Evolutionary conservation across 163 green algal species (phyloP), one percentile per base, ranked within the genome.

Genomic region (Picocystis sp.): DNA sequence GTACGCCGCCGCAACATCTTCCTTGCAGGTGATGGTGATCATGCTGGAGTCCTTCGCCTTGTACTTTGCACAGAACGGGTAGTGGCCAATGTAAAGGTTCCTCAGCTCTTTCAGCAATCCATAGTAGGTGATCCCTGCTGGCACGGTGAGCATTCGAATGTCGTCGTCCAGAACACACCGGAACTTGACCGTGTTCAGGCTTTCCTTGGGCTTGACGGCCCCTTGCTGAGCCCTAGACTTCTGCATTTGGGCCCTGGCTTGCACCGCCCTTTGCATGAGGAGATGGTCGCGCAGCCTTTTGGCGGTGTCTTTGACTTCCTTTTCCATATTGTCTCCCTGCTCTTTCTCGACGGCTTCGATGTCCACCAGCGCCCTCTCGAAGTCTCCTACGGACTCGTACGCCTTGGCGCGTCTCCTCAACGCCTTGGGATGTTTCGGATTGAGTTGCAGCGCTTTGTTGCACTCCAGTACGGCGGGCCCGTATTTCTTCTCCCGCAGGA

Each of bases 41-140:
- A 77, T 53, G 57, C 86, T 80, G n/a, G 73, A 76, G 12, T 81
- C 74, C 58, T 74, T 80, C 69, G 92, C 83, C n/a, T 75, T 44
- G 57, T 80, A 88, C 55, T 86, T 89, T 60, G 92, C 57, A 22
- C 70, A 51, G 23, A 86, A 78, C 51, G 76, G 76, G n/a, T 23
- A 38, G 6, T 43, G 43, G 13, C 34, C 45, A 9, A 43, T 29
- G 43, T 45, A 52, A 11, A 21, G 25, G 24, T 65, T 46, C 35
- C 59, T 58, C 19, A 83, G 70, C 12, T 64, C 47, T 13, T 79
- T 56, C 56, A 86, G 61, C 45, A 93, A 64, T 54, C 89, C 78
- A 1, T 69, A 66, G 54, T 93, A 93, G 42, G 64, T 80, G 8
- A 71, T 56, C 9, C 51, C 55, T n/a, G 72, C 57, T 3, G 60